Evolutionary conservation across 2,329 filamentous ascomycete species (phyloP).

Genomic region (Fusarium papillatum): DNA sequence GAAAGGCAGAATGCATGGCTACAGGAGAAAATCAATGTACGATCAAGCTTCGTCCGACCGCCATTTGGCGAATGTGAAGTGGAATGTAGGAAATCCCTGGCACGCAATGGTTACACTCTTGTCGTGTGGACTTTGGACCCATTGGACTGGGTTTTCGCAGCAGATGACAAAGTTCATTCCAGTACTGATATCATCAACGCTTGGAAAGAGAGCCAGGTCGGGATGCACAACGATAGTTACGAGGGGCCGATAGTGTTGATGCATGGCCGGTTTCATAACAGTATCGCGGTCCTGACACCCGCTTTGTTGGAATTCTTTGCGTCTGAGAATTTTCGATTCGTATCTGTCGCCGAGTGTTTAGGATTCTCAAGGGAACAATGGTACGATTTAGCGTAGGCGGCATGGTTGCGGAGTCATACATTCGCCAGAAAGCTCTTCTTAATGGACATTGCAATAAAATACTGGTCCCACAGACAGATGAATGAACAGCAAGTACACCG

Average conservation of each 20-base stretch:
- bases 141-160: slow-evolving; percentile 4
- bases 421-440: neutral
- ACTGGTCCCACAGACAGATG: neutral
- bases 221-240: neutral
- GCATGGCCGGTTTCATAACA: slow-evolving; percentile 9
- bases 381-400: neutral
- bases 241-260: slow-evolving; percentile 4
- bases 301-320: slow-evolving; percentile 3
- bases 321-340: slow-evolving; percentile 1
- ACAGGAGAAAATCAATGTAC: neutral
- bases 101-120: slow-evolving; percentile 5
- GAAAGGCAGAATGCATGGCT: slow-evolving; percentile 8
- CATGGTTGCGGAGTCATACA: neutral
- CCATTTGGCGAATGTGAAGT: slow-evolving; percentile 6
- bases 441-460: neutral
- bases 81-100: slow-evolving; percentile 4
- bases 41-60: slow-evolving; percentile 8
- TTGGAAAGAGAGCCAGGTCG: slow-evolving; percentile 1
- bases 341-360: slow-evolving; percentile 5
- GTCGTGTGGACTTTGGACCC: slow-evolving; percentile 3
- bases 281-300: slow-evolving; percentile 6
- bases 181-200: slow-evolving; percentile 4
- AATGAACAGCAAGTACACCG: too few species aligned
- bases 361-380: slow-evolving; percentile 1
- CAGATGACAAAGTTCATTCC: slow-evolving; percentile 1